Evolutionary conservation across 1,284 basidiomycete species (phyloP).

Genomic region (Exobasidium rhododendri): DNA sequence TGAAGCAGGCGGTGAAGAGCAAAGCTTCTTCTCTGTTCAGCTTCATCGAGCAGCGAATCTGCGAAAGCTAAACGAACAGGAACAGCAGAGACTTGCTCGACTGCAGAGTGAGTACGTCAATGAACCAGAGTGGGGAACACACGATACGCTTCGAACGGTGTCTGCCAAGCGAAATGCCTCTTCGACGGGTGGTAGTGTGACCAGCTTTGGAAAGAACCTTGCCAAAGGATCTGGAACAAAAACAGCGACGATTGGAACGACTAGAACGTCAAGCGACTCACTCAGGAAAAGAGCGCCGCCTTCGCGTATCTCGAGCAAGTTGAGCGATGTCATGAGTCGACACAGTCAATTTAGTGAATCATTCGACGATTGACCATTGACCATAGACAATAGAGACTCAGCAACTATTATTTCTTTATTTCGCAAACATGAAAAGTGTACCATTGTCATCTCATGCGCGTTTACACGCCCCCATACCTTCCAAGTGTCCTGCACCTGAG

Average conservation of each 20-base stretch:
- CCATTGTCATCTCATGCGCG: no score
- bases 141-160: neutral
- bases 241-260: no score
- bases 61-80: neutral
- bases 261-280: no score
- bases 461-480: no score
- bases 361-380: no score
- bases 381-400: no score
- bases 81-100: neutral
- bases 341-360: neutral
- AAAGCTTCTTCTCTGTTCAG: neutral
- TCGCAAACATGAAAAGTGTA: no score
- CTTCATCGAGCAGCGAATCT: neutral
- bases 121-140: constrained; percentile 5
- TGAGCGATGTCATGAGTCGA: neutral
- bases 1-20: neutral
- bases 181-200: neutral
- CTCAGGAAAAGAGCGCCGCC: no score
- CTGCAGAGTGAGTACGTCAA: neutral
- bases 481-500: no score
- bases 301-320: no score
- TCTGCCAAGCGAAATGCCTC: neutral
- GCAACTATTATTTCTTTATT: no score
- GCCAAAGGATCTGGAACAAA: no score
- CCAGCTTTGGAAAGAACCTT: neutral